Evolutionary conservation across 345 rosid genomes (phyloP), one percentile per base, ranked within the genome.

Genomic region (Sonneratia alba): DNA sequence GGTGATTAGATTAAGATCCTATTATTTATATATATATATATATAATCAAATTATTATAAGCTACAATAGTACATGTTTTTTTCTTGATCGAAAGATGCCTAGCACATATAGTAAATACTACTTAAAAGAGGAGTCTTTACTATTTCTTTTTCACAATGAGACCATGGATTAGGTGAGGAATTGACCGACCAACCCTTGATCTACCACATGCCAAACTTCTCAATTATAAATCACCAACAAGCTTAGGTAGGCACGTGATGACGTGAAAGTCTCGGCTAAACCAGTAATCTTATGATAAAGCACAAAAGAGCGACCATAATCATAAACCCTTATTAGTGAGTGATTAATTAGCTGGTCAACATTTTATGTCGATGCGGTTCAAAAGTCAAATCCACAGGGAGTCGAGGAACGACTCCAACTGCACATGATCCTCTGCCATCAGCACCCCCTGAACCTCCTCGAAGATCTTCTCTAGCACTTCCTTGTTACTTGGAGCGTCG

Each of bases 361-460:
- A 47, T n/a, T 6, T 56, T 3, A n/a, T n/a, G 22, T 19, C 57
- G 3, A 57, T 57, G 22, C 6, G 15, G 34, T 57, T 57, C 1
- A 21, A 11, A 7, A 27, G 16, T 72, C 51, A 63, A 63, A 63
- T 34, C 59, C 63, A 45, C 53, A 72, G 62, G 43, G 74, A 72
- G 61, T 72, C 74, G n/a, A 47, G 57, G 22, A 72, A 72, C 4
- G 69, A 63, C 34, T 72, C 74, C 42, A 48, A 18, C 24, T 62
- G 61, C 11, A 21, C 56, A 48, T 24, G 42, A 36, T 72, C 74
- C 32, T 72, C 74, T 32, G 71, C 40, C 43, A 48, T 55, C 18
- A 78, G 72, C 51, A 81, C 73, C 42, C 69, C 69, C 62, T 73
- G 48, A 27, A 75, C 73, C 40, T 73, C 78, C 66, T 71, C 70